Evolutionary conservation across 2,329 filamentous ascomycete species (phyloP), one percentile per base, ranked within the genome.

Genomic region (Botrytis paeoniae): DNA sequence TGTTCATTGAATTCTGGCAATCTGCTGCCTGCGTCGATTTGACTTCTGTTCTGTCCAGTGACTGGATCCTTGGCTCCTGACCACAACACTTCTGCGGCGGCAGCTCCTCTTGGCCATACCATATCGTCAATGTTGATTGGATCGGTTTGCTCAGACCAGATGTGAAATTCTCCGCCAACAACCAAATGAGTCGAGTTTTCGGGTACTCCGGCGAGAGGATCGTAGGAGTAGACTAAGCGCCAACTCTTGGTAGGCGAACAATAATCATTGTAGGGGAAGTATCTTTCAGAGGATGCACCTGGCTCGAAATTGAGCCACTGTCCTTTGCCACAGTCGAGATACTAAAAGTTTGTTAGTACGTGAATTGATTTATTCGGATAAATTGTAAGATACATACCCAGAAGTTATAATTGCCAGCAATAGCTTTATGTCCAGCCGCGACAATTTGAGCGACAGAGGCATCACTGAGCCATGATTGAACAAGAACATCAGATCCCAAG

Each of bases 121-220:
- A 93, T 89, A 51, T 84, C 84, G 83, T 97, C 93, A 22, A 97
- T 81, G 80, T 91, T 94, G n/a, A 89, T 83, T 4, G 88, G 83
- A 81, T 97, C 94, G n/a, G 91, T 91, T 83, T 89, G 87, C 80
- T 97, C 94, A 75, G 87, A 88, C 93, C 93, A 97, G 73, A 94
- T 88, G 72, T 93, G 92, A 25, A 91, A 89, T 83, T 97, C 94
- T 39, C 93, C 94, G 62, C 94, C 94, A 14, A 96, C 81, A 4
- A 97, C 91, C 20, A 93, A 86, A 79, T 91, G 86, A 39, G 89
- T 88, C 61, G 89, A 82, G 39, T 89, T 85, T 16, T 82, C 83
- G 0, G 91, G 87, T 7, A 97, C 85, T 63, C 88, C 88, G 4
- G 83, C 85, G 5, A 90, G 84, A 0, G 94, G 94, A 80, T 97